phyloP scores from a whole-genome alignment of 2,329 filamentous ascomycete species.

The Dendrostoma leiphaemia region DNA sequence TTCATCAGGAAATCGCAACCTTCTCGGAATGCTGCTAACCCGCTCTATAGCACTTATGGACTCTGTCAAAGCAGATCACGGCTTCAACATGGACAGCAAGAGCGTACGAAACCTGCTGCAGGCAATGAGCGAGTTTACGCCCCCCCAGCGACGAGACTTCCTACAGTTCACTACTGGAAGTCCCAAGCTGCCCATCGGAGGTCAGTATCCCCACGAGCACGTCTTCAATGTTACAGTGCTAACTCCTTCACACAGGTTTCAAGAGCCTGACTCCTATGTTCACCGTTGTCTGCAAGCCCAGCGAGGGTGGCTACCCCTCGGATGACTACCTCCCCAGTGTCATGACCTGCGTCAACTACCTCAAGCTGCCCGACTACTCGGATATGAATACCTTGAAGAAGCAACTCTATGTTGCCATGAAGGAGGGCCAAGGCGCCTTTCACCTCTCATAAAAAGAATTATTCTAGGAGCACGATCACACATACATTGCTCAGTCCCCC shows the following conservation, averaged over 20 bases:
- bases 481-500: not conserved
- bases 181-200: slow-evolving; percentile 96
- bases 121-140: slow-evolving; percentile 83
- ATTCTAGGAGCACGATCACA: not conserved
- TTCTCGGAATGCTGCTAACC: slow-evolving; percentile 19
- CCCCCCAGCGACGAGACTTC: slow-evolving; percentile 81
- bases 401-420: slow-evolving; percentile 81
- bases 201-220: slow-evolving; percentile 51
- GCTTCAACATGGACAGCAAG: slow-evolving; percentile 97
- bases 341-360: slow-evolving; percentile 99
- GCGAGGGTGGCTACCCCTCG: slow-evolving; percentile 86
- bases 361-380: slow-evolving; percentile 95
- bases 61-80: slow-evolving; percentile 97
- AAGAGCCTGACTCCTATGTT: slow-evolving; percentile 97
- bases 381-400: slow-evolving; percentile 72
- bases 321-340: slow-evolving; percentile 99
- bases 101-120: slow-evolving; percentile 92
- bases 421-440: slow-evolving; percentile 96
- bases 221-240: slow-evolving; percentile 5
- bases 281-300: slow-evolving; percentile 98
- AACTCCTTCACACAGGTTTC: slow-evolving; percentile 69
- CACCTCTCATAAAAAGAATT: slow-evolving; percentile 69
- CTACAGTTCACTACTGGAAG: slow-evolving; percentile 97
- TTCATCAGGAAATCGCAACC: slow-evolving; percentile 19
- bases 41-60: slow-evolving; percentile 76